Conservation (phyloP, 441 rosid species). For the Melastoma candidum region DNA sequence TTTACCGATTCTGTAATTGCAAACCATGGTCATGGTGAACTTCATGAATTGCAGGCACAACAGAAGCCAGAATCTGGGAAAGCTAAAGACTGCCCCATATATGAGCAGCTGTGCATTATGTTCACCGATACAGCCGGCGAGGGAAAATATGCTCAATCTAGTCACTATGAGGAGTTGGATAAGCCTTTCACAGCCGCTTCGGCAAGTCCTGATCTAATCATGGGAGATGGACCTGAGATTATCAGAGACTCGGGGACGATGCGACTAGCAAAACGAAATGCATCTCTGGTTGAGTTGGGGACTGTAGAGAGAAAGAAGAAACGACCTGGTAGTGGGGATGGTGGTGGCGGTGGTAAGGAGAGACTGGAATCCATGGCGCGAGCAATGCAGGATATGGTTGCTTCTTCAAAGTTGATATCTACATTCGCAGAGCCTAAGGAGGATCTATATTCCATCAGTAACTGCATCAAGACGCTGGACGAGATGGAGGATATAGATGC, state of each 20-base stretch:
- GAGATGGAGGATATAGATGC: constrained; percentile 43
- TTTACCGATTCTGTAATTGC: background rate
- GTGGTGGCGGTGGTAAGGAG: constrained; percentile 30
- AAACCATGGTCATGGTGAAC: background rate
- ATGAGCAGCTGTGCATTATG: constrained; percentile 58
- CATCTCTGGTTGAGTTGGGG: constrained; percentile 16
- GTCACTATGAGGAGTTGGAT: constrained; percentile 66
- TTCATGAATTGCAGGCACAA: constrained; percentile 30
- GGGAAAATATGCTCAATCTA: constrained; percentile 85
- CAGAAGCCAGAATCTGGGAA: constrained; percentile 39
- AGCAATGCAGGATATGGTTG: constrained; percentile 52
- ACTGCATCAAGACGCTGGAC: constrained; percentile 57
- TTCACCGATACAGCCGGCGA: constrained; percentile 50
- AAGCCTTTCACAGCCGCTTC: constrained; percentile 29
- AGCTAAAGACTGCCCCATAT: constrained; percentile 63
- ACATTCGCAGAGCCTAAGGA: constrained; percentile 16
- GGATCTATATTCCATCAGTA: constrained; percentile 39
- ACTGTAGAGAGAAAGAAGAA: constrained; percentile 42
- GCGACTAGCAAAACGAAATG: constrained; percentile 14
- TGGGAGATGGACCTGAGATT: constrained; percentile 20
- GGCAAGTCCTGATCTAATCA: constrained; percentile 15
- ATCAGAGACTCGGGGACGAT: constrained; percentile 24
- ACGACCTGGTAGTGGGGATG: constrained; percentile 24
- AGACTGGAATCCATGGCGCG: constrained; percentile 41
- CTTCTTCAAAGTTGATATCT: constrained; percentile 32